phyloP scores from a whole-genome alignment of 164 flowering plant genomes.

The Macadamia tetraphylla region DNA sequence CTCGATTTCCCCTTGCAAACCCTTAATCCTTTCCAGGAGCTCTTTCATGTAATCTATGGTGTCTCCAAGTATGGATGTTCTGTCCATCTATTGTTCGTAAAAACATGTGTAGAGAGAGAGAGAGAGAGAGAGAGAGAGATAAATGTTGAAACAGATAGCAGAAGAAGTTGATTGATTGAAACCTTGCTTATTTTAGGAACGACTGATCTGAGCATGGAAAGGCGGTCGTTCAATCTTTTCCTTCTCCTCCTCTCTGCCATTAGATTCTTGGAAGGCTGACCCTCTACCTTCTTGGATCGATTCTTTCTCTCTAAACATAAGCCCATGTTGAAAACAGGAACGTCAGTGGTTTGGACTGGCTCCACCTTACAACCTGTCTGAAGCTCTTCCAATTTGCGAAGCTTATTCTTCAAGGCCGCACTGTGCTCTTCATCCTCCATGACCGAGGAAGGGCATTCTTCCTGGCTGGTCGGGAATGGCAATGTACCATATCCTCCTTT shows the following conservation, averaged over 20 bases:
- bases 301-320: constrained; percentile 24
- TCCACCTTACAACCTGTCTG: constrained; percentile 26
- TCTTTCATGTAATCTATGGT: constrained; percentile 73
- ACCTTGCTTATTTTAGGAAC: constrained; percentile 86
- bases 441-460: constrained; percentile 18
- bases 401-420: constrained; percentile 11
- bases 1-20: constrained; percentile 40
- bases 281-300: constrained; percentile 41
- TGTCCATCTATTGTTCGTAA: constrained; percentile 46
- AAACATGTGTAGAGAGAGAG: background rate
- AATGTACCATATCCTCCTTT: constrained; percentile 11
- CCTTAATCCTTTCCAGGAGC: constrained; percentile 52
- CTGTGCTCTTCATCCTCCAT: constrained; percentile 25
- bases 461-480: constrained; percentile 18
- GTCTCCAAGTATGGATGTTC: constrained; percentile 69
- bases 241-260: constrained; percentile 79
- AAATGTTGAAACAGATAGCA: background rate
- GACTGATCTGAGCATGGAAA: constrained; percentile 70
- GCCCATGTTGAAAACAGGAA: constrained; percentile 23
- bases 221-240: constrained; percentile 72
- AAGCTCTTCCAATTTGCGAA: constrained; percentile 14
- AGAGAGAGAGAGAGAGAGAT: background rate
- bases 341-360: constrained; percentile 19
- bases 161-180: background rate
- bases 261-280: constrained; percentile 75